Evolutionary conservation across 805 yeast genomes (phyloP).

Genomic region (Saccharomyces kudriavzevii): DNA sequence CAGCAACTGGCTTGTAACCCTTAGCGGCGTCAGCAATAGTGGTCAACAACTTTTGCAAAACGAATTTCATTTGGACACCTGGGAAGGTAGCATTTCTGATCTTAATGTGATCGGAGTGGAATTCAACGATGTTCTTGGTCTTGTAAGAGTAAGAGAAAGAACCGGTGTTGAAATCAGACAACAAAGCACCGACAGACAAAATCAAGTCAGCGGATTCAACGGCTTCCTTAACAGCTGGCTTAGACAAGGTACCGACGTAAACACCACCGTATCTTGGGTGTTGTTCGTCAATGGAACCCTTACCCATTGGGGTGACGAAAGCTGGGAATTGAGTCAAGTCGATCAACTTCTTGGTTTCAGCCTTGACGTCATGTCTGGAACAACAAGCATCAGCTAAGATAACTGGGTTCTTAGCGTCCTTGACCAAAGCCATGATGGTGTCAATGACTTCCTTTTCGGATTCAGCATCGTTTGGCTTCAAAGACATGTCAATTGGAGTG

Average conservation of each 20-base stretch:
- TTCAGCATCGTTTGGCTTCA: conserved; percentile 50
- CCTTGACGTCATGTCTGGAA: conserved; percentile 59
- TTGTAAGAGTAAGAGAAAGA: conserved; percentile 70
- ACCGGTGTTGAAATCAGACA: conserved; percentile 88
- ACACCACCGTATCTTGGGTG: conserved; percentile 75
- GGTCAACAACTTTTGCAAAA: conserved; percentile 37
- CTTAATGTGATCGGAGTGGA: conserved; percentile 70
- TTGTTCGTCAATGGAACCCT: conserved; percentile 66
- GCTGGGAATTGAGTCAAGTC: conserved; percentile 69
- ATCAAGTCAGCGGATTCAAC: conserved; percentile 72
- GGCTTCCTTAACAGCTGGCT: conserved; percentile 60
- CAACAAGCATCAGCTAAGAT: conserved; percentile 85
- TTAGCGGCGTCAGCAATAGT: conserved; percentile 33
- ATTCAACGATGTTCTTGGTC: conserved; percentile 68
- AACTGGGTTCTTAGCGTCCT: conserved; percentile 57
- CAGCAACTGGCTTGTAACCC: conserved; percentile 44
- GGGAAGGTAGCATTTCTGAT: conserved; percentile 63
- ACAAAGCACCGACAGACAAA: conserved; percentile 70
- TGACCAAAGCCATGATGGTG: conserved; percentile 43
- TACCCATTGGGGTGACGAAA: conserved; percentile 87
- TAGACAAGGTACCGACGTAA: conserved; percentile 74
- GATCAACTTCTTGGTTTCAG: conserved; percentile 56
- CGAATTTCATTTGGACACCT: conserved; percentile 61
- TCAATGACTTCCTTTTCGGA: conserved; percentile 59
- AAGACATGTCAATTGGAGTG: conserved; percentile 55